A percentile compares a stretch with the other conserved stretches of the same genome.
These are phyloP conservation scores for Ulmus americana DNA, from an alignment of 331 rosid species.

Conservation along the genomic window DNA sequence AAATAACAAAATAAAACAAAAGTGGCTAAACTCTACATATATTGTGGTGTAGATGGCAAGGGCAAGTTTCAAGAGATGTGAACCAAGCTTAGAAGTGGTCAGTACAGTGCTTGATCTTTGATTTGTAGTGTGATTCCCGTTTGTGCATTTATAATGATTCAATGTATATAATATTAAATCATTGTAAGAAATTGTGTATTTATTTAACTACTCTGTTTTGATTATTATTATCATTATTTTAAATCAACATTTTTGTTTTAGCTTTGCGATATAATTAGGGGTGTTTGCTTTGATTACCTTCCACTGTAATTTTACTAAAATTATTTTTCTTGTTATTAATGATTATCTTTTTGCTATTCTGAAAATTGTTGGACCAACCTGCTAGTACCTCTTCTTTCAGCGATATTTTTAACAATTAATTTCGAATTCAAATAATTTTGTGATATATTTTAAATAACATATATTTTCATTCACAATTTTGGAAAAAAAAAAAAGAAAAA, in stretches of 20 bases:
- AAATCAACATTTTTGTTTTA: slow-evolving; percentile 7
- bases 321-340: slow-evolving; percentile 21
- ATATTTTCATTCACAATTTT: no score
- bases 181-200: slow-evolving; percentile 48
- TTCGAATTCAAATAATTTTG: no score
- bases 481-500: no score
- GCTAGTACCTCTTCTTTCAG: no score
- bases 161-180: slow-evolving; percentile 54
- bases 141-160: slow-evolving; percentile 42
- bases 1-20: not conserved
- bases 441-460: no score
- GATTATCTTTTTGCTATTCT: not conserved
- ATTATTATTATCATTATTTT: slow-evolving; percentile 6
- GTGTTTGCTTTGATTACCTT: slow-evolving; percentile 29
- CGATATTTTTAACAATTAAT: no score
- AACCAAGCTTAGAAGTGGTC: slow-evolving; percentile 52
- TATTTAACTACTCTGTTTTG: slow-evolving; percentile 13
- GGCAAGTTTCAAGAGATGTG: slow-evolving; percentile 75
- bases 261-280: slow-evolving; percentile 34
- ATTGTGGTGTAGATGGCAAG: slow-evolving; percentile 89
- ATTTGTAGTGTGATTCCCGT: slow-evolving; percentile 35
- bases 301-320: slow-evolving; percentile 21
- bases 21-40: not conserved
- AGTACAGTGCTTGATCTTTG: slow-evolving; percentile 8
- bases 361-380: no score